phyloP scores from a whole-genome alignment of 345 rosid species.

The Anacardium occidentale region DNA sequence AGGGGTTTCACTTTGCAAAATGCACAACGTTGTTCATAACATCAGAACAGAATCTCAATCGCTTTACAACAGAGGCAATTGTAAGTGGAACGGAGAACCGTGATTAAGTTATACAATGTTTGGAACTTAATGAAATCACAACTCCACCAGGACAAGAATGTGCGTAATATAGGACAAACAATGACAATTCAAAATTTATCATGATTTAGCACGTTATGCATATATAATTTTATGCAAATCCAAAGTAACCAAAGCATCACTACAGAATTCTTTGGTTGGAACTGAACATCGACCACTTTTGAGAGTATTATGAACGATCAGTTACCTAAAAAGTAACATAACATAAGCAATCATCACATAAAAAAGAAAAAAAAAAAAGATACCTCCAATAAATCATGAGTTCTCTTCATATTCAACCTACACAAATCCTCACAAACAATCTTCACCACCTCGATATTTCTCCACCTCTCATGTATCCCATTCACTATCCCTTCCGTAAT shows the following conservation, averaged over 20 bases:
- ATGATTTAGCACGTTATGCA: not conserved
- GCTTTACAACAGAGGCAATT: not conserved
- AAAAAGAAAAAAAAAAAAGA: not conserved
- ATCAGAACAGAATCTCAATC: not conserved
- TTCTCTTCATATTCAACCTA: slow-evolving; percentile 84
- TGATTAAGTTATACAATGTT: not conserved
- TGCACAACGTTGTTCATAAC: not conserved
- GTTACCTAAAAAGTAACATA: not conserved
- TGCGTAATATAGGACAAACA: not conserved
- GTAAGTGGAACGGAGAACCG: not conserved
- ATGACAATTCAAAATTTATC: not conserved
- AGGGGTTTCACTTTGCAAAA: not conserved
- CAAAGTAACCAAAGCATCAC: not conserved
- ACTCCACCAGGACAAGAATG: not conserved
- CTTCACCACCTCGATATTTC: slow-evolving; percentile 72
- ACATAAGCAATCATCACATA: not conserved
- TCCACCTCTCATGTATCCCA: slow-evolving; percentile 98
- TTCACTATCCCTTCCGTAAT: slow-evolving; percentile 94
- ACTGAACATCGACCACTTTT: not conserved
- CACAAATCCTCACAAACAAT: slow-evolving; percentile 81
- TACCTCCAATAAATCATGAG: slow-evolving; percentile 97
- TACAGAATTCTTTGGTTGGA: not conserved
- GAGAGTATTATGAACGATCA: not conserved
- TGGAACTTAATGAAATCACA: not conserved
- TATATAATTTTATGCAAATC: not conserved